phyloP scores from a whole-genome alignment of 2,329 filamentous ascomycete species.

The Botrytis tulipae region DNA sequence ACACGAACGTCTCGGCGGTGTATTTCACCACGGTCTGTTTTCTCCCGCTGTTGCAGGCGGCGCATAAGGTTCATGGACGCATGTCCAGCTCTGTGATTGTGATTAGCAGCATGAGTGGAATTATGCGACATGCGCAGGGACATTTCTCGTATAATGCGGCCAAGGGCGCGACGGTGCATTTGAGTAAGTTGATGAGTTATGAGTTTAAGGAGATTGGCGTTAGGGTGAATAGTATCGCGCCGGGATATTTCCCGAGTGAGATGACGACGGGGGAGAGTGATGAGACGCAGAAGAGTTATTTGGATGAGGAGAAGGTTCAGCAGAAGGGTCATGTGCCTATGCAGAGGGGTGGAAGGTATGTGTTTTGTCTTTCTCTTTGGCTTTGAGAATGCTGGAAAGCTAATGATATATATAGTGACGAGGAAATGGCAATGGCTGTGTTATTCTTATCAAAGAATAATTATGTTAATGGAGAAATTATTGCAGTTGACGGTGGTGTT shows the following conservation, averaged over 20 bases:
- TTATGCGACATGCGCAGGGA: constrained; percentile 34
- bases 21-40: constrained; percentile 65
- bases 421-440: constrained; percentile 54
- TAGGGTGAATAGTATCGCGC: constrained; percentile 56
- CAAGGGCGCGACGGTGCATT: constrained; percentile 51
- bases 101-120: constrained; percentile 35
- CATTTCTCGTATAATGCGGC: constrained; percentile 42
- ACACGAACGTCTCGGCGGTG: constrained; percentile 67
- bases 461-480: constrained; percentile 42
- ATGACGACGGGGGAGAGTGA: constrained; percentile 48
- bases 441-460: constrained; percentile 49
- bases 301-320: constrained; percentile 52
- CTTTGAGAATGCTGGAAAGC: background rate
- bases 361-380: background rate
- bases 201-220: constrained; percentile 54
- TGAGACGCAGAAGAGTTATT: constrained; percentile 48
- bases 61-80: constrained; percentile 45
- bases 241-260: constrained; percentile 46
- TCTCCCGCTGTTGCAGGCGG: constrained; percentile 58
- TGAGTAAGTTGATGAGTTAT: constrained; percentile 54
- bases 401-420: constrained; percentile 35
- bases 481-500: constrained; percentile 53
- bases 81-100: constrained; percentile 33
- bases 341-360: constrained; percentile 46
- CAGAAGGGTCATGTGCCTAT: constrained; percentile 49